Evolutionary conservation across 1,284 basidiomycete species (phyloP).

Genomic region (Sanguinoderma infundibulare): DNA sequence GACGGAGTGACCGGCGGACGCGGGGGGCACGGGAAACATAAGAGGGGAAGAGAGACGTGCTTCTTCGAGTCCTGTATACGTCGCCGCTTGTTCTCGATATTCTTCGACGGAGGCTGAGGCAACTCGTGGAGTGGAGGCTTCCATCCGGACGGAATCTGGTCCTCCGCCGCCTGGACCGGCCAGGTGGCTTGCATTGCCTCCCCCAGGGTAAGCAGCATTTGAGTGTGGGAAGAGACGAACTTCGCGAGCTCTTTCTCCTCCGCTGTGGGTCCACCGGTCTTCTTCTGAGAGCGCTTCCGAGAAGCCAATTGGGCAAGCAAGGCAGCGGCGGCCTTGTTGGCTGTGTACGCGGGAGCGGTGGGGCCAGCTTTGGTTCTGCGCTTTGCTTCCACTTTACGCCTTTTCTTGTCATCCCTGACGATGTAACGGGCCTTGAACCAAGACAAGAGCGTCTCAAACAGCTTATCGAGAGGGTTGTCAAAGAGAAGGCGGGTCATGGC

Average conservation of each 20-base stretch:
- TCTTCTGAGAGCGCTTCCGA: neutral
- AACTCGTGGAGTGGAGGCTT: neutral
- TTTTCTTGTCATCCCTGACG: neutral
- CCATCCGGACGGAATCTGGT: neutral
- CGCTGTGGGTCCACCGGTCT: neutral
- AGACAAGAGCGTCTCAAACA: neutral
- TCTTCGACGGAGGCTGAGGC: neutral
- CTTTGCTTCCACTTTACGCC: neutral
- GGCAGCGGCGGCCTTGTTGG: too few relatives aligned
- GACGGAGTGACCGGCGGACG: too few relatives aligned
- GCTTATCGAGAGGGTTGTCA: conserved; percentile 1
- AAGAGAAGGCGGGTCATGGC: neutral
- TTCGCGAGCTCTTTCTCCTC: neutral
- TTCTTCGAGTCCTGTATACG: neutral
- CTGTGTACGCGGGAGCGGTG: neutral
- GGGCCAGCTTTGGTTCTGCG: neutral
- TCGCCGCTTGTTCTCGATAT: neutral
- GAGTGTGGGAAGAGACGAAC: neutral
- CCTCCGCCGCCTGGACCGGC: neutral
- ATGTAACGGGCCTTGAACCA: conserved; percentile 11
- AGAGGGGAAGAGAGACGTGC: neutral
- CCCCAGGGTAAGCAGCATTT: neutral
- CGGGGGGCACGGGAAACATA: too few relatives aligned
- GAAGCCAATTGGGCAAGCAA: neutral
- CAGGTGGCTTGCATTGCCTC: neutral